A percentile compares a stretch with the other conserved stretches of the same genome.
Conservation (phyloP, 2,329 filamentous ascomycete species). For the Epichloe sibirici region DNA sequence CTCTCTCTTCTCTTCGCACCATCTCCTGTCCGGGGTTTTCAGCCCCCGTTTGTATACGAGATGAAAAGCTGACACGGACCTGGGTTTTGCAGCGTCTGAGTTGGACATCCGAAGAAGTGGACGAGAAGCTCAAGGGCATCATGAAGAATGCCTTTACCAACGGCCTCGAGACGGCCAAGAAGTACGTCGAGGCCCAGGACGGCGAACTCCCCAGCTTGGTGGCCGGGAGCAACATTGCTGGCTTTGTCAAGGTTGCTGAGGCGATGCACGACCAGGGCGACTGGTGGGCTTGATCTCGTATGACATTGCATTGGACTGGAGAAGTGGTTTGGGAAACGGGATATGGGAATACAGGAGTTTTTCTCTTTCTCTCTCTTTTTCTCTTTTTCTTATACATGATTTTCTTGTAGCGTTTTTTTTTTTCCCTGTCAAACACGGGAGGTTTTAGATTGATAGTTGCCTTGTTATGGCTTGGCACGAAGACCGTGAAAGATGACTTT, state of each 20-base stretch:
- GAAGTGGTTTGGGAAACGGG: no score
- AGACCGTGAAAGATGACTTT: no score
- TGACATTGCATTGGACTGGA: background rate
- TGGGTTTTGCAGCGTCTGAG: constrained; percentile 46
- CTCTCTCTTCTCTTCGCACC: background rate
- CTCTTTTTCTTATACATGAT: background rate
- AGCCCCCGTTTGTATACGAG: no score
- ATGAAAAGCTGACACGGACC: background rate
- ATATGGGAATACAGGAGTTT: background rate
- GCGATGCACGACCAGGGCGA: constrained; percentile 97
- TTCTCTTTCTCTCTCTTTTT: background rate
- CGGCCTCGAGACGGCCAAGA: constrained; percentile 77
- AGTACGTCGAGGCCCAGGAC: constrained; percentile 68
- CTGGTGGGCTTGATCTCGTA: constrained; percentile 49
- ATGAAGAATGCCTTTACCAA: constrained; percentile 92
- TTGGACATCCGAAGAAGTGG: constrained; percentile 86
- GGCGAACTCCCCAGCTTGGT: constrained; percentile 83
- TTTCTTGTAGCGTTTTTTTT: no score
- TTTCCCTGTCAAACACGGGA: no score
- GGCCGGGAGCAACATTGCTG: constrained; percentile 91
- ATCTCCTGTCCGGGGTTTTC: background rate
- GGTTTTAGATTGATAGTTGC: background rate
- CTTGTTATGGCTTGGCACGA: background rate
- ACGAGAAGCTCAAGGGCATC: constrained; percentile 79
- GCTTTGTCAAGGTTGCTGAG: constrained; percentile 88